Evolutionary conservation across 495 filamentous ascomycete species (phyloP).

Genomic region (Glarea lozoyensis): DNA sequence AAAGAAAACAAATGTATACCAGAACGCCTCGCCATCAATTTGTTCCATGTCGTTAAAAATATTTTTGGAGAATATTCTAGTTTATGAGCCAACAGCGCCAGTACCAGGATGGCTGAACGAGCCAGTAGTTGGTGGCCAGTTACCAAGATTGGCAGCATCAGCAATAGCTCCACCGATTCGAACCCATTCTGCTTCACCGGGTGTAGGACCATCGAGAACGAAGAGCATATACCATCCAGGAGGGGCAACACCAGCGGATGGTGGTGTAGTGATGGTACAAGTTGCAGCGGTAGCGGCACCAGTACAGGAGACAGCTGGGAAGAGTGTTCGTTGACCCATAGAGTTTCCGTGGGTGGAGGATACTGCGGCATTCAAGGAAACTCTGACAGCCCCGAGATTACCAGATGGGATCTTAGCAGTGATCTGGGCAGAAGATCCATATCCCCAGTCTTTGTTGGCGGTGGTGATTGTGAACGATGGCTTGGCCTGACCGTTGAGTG

Average conservation of each 20-base stretch:
- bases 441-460: constrained; percentile 40
- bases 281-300: constrained; percentile 23
- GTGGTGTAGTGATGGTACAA: constrained; percentile 50
- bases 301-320: constrained; percentile 41
- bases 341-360: constrained; percentile 56
- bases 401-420: constrained; percentile 24
- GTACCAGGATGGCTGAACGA: constrained; percentile 36
- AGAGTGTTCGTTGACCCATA: constrained; percentile 53
- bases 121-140: constrained; percentile 43
- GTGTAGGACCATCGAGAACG: constrained; percentile 48
- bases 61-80: too few relatives aligned
- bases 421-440: constrained; percentile 31
- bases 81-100: constrained; percentile 8
- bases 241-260: constrained; percentile 38
- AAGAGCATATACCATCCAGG: constrained; percentile 55
- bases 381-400: constrained; percentile 30
- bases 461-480: constrained; percentile 35
- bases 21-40: too few relatives aligned
- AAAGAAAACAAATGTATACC: too few relatives aligned
- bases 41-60: too few relatives aligned
- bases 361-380: constrained; percentile 47
- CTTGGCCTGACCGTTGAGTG: constrained; percentile 36
- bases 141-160: constrained; percentile 47
- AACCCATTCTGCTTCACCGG: constrained; percentile 46
- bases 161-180: constrained; percentile 43